Evolutionary conservation across 2,329 filamentous ascomycete species (phyloP), one percentile per base, ranked within the genome.

Genomic region (Aspergillus tamarii): DNA sequence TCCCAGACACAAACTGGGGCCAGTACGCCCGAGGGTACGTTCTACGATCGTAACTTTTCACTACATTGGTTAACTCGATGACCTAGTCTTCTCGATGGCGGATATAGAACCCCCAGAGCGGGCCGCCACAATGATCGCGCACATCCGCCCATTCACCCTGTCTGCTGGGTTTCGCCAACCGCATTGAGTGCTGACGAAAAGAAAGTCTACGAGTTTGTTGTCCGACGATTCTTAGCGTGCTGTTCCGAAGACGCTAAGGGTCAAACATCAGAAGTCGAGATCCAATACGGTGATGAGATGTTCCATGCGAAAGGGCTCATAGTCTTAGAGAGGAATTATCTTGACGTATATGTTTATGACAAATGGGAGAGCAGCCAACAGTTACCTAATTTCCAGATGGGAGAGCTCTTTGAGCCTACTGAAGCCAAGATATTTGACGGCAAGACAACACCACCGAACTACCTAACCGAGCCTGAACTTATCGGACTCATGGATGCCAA

Each of bases 401-500:
- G 92, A 2, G 95, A 99, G 77, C 83, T 81, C 0, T 96, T 99
- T 69, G 89, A 93, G 75, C 95, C 95, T 0, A 92, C 89, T 1
- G 94, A 97, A 79, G 94, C 93, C 4, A 88, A 91, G 70, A 93
- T 99, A 80, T 89, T 87, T 0, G 93, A 98, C 71, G 94, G 95
- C n/a, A 91, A 96, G 77, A 99, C 95, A 0, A 87, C 85, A 1
- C 84, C 94, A 14, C 95, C 95, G 0, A 87, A 85, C 26, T 97
- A 96, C 75, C 84, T 99, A 34, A 98, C 95, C 0, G 95, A 99
- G 76, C 94, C 95, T 0, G 95, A 99, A 75, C 84, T 99, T 30
- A 97, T 99, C 74, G 91, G 91, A 3, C 85, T 99, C 12, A 99
- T 99, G 95, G 95, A 99, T 80, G 94, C 93, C 52, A 99, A 99